phyloP scores from a whole-genome alignment of 202 grass and related monocot genomes.

The Cymbopogon flexuosus region DNA sequence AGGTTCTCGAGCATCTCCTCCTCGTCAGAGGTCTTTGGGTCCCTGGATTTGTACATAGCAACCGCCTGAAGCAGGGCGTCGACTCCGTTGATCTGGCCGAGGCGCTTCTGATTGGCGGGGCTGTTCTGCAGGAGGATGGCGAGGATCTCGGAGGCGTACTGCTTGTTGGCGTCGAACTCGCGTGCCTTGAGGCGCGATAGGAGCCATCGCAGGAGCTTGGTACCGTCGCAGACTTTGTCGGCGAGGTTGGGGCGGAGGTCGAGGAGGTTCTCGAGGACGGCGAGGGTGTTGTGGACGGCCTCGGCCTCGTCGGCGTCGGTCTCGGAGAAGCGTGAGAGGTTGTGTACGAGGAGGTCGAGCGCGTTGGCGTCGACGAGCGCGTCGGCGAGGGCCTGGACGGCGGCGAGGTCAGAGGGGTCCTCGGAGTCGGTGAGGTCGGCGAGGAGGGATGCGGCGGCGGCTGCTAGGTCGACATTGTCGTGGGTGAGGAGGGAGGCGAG shows the following conservation, averaged over 20 bases:
- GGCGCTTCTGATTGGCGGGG: constrained; percentile 74
- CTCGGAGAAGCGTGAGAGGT: constrained; percentile 79
- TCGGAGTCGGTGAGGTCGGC: constrained; percentile 83
- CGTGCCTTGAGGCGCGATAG: constrained; percentile 72
- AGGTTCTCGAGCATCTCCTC: constrained; percentile 99
- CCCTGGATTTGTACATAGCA: constrained; percentile 90
- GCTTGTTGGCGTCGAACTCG: constrained; percentile 92
- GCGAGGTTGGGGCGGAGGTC: constrained; percentile 70
- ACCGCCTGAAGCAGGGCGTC: constrained; percentile 79
- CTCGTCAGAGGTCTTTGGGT: constrained; percentile 82
- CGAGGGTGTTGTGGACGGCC: constrained; percentile 68
- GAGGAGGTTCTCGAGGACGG: constrained; percentile 85
- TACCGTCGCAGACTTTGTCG: constrained; percentile 76
- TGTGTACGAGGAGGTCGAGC: constrained; percentile 80
- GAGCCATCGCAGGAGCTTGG: constrained; percentile 83
- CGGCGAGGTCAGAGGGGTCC: constrained; percentile 54
- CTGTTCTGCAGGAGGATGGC: constrained; percentile 90
- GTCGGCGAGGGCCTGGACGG: constrained; percentile 58
- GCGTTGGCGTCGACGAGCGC: constrained; percentile 71
- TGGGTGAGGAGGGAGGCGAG: constrained; percentile 74
- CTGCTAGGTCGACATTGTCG: constrained; percentile 78
- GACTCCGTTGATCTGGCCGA: constrained; percentile 85
- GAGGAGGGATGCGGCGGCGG: constrained; percentile 72
- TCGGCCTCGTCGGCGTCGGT: constrained; percentile 69
- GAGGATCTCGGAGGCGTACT: constrained; percentile 90